These are phyloP conservation scores for Lasiosphaeris hirsuta DNA, from an alignment of 495 filamentous ascomycete genomes.

Conservation along the genomic window DNA sequence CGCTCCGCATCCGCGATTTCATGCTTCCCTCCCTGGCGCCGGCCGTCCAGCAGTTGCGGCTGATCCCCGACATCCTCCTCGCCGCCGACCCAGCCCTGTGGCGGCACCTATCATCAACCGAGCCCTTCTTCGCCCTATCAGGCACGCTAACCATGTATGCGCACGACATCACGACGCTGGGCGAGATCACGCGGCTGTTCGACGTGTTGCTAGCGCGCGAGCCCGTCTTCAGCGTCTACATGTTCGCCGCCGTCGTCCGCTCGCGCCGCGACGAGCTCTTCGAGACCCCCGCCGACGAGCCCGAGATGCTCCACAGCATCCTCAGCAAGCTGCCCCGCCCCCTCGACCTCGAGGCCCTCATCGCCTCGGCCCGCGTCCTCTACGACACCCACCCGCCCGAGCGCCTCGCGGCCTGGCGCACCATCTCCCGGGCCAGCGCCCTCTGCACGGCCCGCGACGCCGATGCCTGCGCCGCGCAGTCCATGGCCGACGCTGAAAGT, in stretches of 20 bases:
- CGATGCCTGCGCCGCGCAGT: conserved; percentile 18
- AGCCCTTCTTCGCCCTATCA: conserved; percentile 88
- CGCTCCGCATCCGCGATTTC: conserved; percentile 90
- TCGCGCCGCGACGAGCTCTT: conserved; percentile 76
- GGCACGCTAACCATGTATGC: conserved; percentile 93
- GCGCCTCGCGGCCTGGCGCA: conserved; percentile 64
- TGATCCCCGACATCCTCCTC: conserved; percentile 77
- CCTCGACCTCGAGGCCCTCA: conserved; percentile 77
- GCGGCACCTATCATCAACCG: conserved; percentile 67
- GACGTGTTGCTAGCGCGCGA: conserved; percentile 84
- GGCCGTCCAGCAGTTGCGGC: conserved; percentile 73
- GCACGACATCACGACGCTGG: conserved; percentile 88
- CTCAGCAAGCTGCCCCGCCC: conserved; percentile 83
- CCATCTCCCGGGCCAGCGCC: conserved; percentile 69
- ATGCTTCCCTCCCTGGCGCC: conserved; percentile 90
- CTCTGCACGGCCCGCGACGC: conserved; percentile 71
- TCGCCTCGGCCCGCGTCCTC: conserved; percentile 59
- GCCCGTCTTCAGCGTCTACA: conserved; percentile 80
- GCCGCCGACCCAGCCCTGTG: conserved; percentile 63
- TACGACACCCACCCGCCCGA: conserved; percentile 70
- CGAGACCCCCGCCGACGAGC: conserved; percentile 76
- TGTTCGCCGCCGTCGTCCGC: conserved; percentile 86
- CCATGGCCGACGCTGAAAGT: conserved; percentile 54
- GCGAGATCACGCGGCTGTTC: conserved; percentile 83
- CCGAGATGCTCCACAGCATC: conserved; percentile 88